Evolutionary conservation across 2,329 filamentous ascomycete genomes (phyloP).

Genomic region (Beauveria asiatica): DNA sequence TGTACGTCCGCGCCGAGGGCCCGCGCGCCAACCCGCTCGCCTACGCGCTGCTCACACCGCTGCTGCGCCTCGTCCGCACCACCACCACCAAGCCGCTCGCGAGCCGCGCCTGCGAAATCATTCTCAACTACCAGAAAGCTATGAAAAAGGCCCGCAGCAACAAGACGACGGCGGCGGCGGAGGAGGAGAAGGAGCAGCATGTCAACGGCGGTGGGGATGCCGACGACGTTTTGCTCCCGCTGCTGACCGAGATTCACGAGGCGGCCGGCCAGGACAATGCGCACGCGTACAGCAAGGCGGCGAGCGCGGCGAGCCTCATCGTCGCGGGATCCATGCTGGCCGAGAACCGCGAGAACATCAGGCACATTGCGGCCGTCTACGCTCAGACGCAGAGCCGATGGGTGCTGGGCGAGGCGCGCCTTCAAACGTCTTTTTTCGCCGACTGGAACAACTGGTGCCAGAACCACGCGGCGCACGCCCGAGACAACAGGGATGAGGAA

Average conservation of each 20-base stretch:
- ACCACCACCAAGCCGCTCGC: conserved; percentile 69
- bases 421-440: conserved; percentile 58
- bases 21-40: conserved; percentile 48
- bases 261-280: conserved; percentile 57
- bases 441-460: conserved; percentile 70
- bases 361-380: conserved; percentile 55
- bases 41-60: conserved; percentile 63
- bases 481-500: conserved; percentile 12
- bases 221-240: conserved; percentile 40
- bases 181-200: conserved; percentile 18
- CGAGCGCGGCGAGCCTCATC: conserved; percentile 63
- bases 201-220: conserved; percentile 20
- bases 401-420: conserved; percentile 48
- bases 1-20: conserved; percentile 75
- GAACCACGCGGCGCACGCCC: conserved; percentile 33
- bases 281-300: conserved; percentile 64
- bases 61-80: conserved; percentile 68
- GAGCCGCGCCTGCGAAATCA: conserved; percentile 62
- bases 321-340: conserved; percentile 54
- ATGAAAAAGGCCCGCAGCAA: conserved; percentile 48
- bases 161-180: conserved; percentile 24
- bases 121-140: conserved; percentile 63
- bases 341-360: conserved; percentile 42
- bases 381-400: conserved; percentile 48
- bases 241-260: conserved; percentile 60